These are phyloP conservation scores for Ochromonas danica DNA, from an alignment of 108 stramenopile genomes.

Conservation along the genomic window DNA sequence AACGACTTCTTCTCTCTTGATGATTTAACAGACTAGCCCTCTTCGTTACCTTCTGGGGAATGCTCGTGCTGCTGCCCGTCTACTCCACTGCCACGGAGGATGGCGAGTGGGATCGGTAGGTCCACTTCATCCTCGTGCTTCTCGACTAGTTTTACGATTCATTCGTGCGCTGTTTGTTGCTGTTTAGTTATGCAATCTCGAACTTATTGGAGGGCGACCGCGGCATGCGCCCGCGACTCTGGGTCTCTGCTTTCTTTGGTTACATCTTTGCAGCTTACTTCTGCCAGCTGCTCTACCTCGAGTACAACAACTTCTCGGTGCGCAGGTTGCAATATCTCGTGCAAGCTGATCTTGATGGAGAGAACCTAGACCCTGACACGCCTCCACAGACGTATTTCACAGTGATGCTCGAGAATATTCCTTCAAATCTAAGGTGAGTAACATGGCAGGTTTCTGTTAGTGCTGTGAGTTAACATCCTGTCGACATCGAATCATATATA, in stretches of 20 bases:
- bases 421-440: no score
- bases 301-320: conserved; percentile 23
- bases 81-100: not conserved
- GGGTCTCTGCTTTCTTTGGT: conserved; percentile 26
- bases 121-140: no score
- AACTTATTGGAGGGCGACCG: not conserved
- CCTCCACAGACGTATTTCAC: conserved; percentile 31
- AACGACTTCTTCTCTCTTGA: not conserved
- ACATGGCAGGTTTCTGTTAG: no score
- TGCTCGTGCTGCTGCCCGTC: conserved; percentile 6
- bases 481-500: no score
- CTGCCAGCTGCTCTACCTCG: conserved; percentile 11
- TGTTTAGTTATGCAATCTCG: not conserved
- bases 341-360: not conserved
- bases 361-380: conserved; percentile 23
- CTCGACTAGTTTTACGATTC: no score
- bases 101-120: conserved; percentile 1
- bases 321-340: conserved; percentile 9
- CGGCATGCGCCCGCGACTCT: not conserved
- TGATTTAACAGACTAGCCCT: not conserved
- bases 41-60: conserved; percentile 29
- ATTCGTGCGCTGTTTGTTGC: no score
- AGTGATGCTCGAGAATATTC: conserved; percentile 23
- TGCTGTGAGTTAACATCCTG: no score
- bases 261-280: conserved; percentile 31